These are phyloP conservation scores for Russula sp. DNA, from an alignment of 768 basidiomycete species.

Conservation along the genomic window DNA sequence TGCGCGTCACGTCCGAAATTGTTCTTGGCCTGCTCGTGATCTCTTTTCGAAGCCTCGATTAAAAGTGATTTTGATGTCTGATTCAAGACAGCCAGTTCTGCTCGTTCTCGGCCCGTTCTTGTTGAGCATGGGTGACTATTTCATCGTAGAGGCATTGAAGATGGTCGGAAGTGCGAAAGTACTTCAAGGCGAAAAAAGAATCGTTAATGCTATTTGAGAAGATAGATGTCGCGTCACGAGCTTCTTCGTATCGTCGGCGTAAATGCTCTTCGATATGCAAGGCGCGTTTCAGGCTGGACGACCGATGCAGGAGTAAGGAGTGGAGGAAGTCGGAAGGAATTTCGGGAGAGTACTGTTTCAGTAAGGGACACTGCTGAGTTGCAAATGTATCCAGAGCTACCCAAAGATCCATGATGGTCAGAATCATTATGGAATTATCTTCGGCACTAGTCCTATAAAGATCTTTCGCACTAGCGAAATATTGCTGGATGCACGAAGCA, in stretches of 20 bases:
- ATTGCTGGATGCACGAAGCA: slow-evolving; percentile 20
- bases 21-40: background rate
- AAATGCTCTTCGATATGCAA: slow-evolving; percentile 22
- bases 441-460: slow-evolving; percentile 23
- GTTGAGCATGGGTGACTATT: slow-evolving; percentile 6
- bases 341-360: slow-evolving; percentile 47
- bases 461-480: slow-evolving; percentile 5
- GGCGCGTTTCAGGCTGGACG: slow-evolving; percentile 14
- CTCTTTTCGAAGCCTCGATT: slow-evolving; percentile 4
- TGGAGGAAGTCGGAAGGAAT: slow-evolving; percentile 42
- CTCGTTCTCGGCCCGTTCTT: slow-evolving; percentile 9
- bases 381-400: slow-evolving; percentile 44
- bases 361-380: slow-evolving; percentile 39
- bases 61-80: background rate
- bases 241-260: slow-evolving; percentile 1
- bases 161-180: slow-evolving; percentile 9
- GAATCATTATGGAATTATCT: slow-evolving; percentile 41
- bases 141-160: slow-evolving; percentile 7
- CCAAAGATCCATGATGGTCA: slow-evolving; percentile 51
- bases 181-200: slow-evolving; percentile 20
- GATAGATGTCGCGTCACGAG: background rate
- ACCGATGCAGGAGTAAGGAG: slow-evolving; percentile 42
- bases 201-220: slow-evolving; percentile 9
- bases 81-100: slow-evolving; percentile 10
- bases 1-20: background rate